Evolutionary conservation across 768 basidiomycete genomes (phyloP).

Genomic region (Suillus alpinus): DNA sequence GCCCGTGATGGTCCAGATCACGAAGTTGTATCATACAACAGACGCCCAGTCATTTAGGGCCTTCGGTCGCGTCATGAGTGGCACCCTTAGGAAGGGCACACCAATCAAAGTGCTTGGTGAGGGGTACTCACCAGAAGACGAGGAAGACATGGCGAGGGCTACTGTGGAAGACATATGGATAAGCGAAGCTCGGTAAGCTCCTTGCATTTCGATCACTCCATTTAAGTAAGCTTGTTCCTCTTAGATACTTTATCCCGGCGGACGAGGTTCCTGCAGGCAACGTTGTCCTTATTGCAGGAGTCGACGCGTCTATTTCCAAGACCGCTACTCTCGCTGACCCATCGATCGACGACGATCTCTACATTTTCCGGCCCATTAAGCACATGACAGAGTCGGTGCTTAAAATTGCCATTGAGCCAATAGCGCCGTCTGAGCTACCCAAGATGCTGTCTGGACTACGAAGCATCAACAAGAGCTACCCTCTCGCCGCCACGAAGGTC

Average conservation of each 20-base stretch:
- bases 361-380: constrained; percentile 94
- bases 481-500: constrained; percentile 90
- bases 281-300: constrained; percentile 86
- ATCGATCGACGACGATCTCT: constrained; percentile 78
- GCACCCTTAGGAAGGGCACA: constrained; percentile 81
- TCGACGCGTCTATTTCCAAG: constrained; percentile 93
- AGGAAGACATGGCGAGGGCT: constrained; percentile 93
- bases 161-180: constrained; percentile 88
- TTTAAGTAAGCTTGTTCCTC: neutral
- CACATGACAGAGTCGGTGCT: constrained; percentile 97
- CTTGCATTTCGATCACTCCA: neutral
- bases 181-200: constrained; percentile 76
- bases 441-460: constrained; percentile 98
- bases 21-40: constrained; percentile 94
- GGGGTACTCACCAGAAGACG: constrained; percentile 97
- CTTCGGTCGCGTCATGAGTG: constrained; percentile 91
- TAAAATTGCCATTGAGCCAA: constrained; percentile 97
- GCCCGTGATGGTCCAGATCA: constrained; percentile 88
- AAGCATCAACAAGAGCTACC: constrained; percentile 97
- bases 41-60: constrained; percentile 97
- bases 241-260: constrained; percentile 86
- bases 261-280: constrained; percentile 91
- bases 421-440: constrained; percentile 94
- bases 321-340: constrained; percentile 82
- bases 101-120: constrained; percentile 96